Percentiles rank a stretch among this genome's conserved stretches.
Evolutionary conservation across 1,284 basidiomycete genomes (phyloP).

Genomic region (Sporisorium sorghi): DNA sequence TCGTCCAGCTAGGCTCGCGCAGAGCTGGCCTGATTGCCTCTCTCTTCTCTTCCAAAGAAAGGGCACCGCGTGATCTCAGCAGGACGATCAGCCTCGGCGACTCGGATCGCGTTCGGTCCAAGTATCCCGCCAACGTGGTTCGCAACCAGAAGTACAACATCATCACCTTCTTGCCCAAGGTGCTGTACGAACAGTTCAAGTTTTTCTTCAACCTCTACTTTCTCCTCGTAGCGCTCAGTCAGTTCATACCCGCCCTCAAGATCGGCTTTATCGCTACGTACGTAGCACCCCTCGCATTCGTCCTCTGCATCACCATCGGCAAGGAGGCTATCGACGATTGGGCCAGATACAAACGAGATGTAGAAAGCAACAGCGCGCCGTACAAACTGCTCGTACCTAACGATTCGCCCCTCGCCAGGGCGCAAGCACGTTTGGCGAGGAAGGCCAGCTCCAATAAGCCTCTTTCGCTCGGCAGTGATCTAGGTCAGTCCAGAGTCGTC

Average conservation of each 20-base stretch:
- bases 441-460: constrained; percentile 33
- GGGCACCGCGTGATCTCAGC: constrained; percentile 28
- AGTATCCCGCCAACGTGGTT: constrained; percentile 81
- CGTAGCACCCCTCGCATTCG: constrained; percentile 94
- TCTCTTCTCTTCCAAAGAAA: constrained; percentile 32
- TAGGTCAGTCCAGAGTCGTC: constrained; percentile 43
- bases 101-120: constrained; percentile 48
- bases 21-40: constrained; percentile 38
- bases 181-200: constrained; percentile 99
- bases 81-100: constrained; percentile 43
- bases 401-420: constrained; percentile 33
- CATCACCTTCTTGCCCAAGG: constrained; percentile 91
- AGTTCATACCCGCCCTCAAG: constrained; percentile 94
- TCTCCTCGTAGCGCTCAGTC: constrained; percentile 92
- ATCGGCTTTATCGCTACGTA: constrained; percentile 99
- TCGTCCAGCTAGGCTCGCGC: constrained; percentile 30
- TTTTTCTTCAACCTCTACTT: constrained; percentile 99
- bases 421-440: constrained; percentile 28
- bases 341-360: constrained; percentile 87
- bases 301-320: constrained; percentile 92
- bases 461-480: constrained; percentile 33
- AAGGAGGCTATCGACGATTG: constrained; percentile 99
- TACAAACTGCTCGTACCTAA: constrained; percentile 81
- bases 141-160: constrained; percentile 98
- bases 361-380: constrained; percentile 91